Conservation (phyloP, 441 rosid species). For the Bocquillonia castaneifolia region DNA sequence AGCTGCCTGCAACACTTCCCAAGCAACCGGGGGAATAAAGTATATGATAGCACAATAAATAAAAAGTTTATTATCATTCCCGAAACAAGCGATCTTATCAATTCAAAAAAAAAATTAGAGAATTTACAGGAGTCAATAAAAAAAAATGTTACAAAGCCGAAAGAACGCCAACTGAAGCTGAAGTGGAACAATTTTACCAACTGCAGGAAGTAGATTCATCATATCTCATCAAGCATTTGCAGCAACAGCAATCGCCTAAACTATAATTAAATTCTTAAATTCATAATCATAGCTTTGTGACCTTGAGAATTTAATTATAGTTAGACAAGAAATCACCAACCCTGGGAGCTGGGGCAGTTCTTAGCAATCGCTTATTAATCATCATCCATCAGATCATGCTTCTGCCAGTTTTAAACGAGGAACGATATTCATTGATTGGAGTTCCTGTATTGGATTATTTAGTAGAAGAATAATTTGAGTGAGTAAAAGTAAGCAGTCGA, state of each 20-base stretch:
- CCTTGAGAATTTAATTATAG: background rate
- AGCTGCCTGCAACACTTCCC: no score
- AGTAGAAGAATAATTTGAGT: background rate
- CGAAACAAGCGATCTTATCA: no score
- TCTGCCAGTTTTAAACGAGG: constrained; percentile 60
- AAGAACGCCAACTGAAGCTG: background rate
- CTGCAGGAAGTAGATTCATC: background rate
- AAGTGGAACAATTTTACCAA: background rate
- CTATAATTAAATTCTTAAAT: no score
- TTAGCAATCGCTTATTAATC: background rate
- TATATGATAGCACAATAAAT: no score
- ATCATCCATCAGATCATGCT: constrained; percentile 36
- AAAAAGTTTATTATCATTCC: no score
- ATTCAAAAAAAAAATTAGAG: no score
- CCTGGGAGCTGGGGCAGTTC: no score
- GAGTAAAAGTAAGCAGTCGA: background rate
- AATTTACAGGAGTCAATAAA: no score
- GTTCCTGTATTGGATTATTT: constrained; percentile 45
- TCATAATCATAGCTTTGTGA: background rate
- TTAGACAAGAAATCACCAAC: background rate
- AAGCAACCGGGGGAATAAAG: no score
- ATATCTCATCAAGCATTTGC: no score
- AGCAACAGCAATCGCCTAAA: background rate
- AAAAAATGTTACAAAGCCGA: background rate
- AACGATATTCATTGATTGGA: constrained; percentile 78